Evolutionary conservation across 2,329 filamentous ascomycete species (phyloP).

Genomic region (Stemphylium lycopersici): DNA sequence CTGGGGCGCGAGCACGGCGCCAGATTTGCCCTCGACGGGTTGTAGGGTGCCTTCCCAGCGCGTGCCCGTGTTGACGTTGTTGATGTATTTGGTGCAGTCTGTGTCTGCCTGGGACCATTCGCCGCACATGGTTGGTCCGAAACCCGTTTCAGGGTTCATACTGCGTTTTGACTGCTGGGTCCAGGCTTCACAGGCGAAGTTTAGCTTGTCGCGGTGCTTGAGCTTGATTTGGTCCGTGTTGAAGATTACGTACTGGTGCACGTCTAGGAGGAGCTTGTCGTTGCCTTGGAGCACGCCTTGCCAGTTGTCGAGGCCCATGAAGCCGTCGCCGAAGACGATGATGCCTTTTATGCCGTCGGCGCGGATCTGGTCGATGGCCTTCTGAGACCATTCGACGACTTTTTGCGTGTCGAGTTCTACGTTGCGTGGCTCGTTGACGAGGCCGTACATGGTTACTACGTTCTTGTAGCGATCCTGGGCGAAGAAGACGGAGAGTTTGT

Average conservation of each 20-base stretch:
- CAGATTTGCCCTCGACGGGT: slow-evolving; percentile 64
- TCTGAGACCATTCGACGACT: slow-evolving; percentile 80
- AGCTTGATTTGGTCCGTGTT: slow-evolving; percentile 84
- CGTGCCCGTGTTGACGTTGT: slow-evolving; percentile 85
- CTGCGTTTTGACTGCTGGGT: slow-evolving; percentile 75
- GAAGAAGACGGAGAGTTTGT: slow-evolving; percentile 89
- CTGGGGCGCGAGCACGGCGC: slow-evolving; percentile 69
- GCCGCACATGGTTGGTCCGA: slow-evolving; percentile 91
- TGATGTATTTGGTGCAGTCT: slow-evolving; percentile 85
- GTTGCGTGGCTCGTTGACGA: slow-evolving; percentile 95
- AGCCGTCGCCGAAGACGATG: slow-evolving; percentile 91
- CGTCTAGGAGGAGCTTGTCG: slow-evolving; percentile 83
- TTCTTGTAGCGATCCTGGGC: slow-evolving; percentile 91
- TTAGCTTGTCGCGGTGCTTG: slow-evolving; percentile 81
- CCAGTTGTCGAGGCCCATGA: slow-evolving; percentile 91
- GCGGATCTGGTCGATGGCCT: slow-evolving; percentile 74
- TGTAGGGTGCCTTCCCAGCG: slow-evolving; percentile 90
- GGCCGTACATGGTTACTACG: slow-evolving; percentile 88
- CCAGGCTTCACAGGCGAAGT: slow-evolving; percentile 89
- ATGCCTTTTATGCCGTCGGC: slow-evolving; percentile 74
- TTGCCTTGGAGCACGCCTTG: slow-evolving; percentile 77
- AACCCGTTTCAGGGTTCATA: slow-evolving; percentile 77
- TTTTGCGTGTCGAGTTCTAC: slow-evolving; percentile 64
- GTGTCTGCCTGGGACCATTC: slow-evolving; percentile 99
- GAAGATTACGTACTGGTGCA: slow-evolving; percentile 98